Evolutionary conservation across 164 flowering plant genomes (phyloP).

Genomic region (Taxillus chinensis): DNA sequence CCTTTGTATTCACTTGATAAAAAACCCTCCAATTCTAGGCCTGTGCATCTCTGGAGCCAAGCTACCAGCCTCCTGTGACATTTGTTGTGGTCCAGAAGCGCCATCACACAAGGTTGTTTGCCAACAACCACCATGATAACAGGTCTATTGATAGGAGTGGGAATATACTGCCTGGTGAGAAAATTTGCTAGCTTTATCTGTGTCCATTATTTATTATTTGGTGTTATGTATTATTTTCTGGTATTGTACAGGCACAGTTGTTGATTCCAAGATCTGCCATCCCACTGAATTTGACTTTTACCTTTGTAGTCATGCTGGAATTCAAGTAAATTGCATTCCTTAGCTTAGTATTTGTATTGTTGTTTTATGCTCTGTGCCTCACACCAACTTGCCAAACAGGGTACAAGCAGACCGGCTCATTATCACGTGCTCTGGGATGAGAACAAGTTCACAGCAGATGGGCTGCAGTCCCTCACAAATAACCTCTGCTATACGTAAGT

Average conservation of each 20-base stretch:
- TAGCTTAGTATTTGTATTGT: background rate
- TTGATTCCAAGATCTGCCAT: slow-evolving; percentile 73
- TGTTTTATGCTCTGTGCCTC: background rate
- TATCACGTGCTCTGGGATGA: slow-evolving; percentile 76
- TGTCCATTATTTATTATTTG: background rate
- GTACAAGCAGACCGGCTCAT: slow-evolving; percentile 74
- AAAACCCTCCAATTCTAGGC: slow-evolving; percentile 24
- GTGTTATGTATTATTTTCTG: background rate
- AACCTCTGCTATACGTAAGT: slow-evolving; percentile 32
- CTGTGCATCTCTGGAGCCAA: slow-evolving; percentile 57
- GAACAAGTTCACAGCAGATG: slow-evolving; percentile 69
- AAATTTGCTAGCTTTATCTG: background rate
- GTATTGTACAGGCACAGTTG: slow-evolving; percentile 52
- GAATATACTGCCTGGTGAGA: slow-evolving; percentile 54
- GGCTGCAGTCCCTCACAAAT: slow-evolving; percentile 55
- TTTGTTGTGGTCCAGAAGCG: slow-evolving; percentile 77
- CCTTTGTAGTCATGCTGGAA: slow-evolving; percentile 73
- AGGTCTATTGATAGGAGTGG: slow-evolving; percentile 54
- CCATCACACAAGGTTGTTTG: slow-evolving; percentile 67
- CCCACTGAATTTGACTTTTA: slow-evolving; percentile 78
- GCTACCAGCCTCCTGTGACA: slow-evolving; percentile 66
- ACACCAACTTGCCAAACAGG: slow-evolving; percentile 21
- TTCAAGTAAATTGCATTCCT: slow-evolving; percentile 30
- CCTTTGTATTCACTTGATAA: background rate
- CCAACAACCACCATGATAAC: slow-evolving; percentile 43